phyloP scores from a whole-genome alignment of 768 basidiomycete species.

The Chalciporus sphaerocephalus region DNA sequence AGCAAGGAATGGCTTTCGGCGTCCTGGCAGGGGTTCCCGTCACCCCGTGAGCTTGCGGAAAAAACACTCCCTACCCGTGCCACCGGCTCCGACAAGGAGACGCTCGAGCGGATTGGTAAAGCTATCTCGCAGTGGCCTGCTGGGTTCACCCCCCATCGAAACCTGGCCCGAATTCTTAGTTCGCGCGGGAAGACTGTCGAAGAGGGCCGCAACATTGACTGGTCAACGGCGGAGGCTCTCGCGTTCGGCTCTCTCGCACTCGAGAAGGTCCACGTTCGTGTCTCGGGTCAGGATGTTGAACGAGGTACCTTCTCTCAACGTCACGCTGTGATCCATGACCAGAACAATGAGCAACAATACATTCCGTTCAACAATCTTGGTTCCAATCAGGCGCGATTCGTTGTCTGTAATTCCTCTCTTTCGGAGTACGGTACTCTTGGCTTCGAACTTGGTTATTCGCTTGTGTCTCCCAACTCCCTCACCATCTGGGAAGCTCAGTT shows the following conservation, averaged over 20 bases:
- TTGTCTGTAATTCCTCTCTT: constrained; percentile 93
- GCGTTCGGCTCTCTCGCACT: constrained; percentile 92
- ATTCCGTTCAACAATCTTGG: constrained; percentile 86
- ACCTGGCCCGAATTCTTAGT: constrained; percentile 87
- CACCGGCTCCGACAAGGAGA: constrained; percentile 76
- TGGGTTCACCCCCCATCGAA: constrained; percentile 84
- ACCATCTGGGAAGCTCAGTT: constrained; percentile 99
- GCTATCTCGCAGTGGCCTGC: constrained; percentile 82
- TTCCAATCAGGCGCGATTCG: constrained; percentile 85
- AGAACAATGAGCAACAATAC: constrained; percentile 87
- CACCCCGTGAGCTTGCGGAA: constrained; percentile 92
- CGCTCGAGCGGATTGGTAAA: constrained; percentile 79
- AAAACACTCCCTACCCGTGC: constrained; percentile 84
- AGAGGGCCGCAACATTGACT: constrained; percentile 91
- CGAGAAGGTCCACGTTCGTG: constrained; percentile 89
- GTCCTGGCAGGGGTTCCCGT: constrained; percentile 98
- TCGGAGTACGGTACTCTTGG: constrained; percentile 94
- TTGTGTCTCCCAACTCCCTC: constrained; percentile 88
- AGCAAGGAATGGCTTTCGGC: constrained; percentile 97
- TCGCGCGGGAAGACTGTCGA: constrained; percentile 87
- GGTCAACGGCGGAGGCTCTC: constrained; percentile 97
- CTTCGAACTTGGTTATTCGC: constrained; percentile 97
- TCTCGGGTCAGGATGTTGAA: constrained; percentile 98
- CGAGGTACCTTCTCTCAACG: constrained; percentile 98
- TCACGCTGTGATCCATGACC: constrained; percentile 95